Evolutionary conservation across 768 basidiomycete species (phyloP).

Genomic region (Terana coerulea): DNA sequence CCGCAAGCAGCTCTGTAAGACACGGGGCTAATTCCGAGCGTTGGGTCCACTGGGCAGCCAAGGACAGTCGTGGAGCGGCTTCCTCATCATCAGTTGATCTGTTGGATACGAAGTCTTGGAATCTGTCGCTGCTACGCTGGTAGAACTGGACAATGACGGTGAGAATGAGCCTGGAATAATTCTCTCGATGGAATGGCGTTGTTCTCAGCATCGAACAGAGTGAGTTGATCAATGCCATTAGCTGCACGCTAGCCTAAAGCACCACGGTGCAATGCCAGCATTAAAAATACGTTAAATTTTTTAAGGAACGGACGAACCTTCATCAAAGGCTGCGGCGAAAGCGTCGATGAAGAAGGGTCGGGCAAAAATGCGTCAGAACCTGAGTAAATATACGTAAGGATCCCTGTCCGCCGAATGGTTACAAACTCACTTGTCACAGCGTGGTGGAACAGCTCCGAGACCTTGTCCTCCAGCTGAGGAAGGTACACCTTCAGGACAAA

Average conservation of each 20-base stretch:
- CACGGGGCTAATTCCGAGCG: constrained; percentile 72
- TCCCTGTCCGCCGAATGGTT: neutral
- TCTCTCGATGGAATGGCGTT: constrained; percentile 93
- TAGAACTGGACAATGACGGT: constrained; percentile 96
- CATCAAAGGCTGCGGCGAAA: constrained; percentile 71
- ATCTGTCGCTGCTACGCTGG: constrained; percentile 86
- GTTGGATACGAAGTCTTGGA: constrained; percentile 64
- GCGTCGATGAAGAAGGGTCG: constrained; percentile 61
- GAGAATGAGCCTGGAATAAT: constrained; percentile 89
- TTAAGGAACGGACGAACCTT: constrained; percentile 63
- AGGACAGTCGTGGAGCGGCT: constrained; percentile 45
- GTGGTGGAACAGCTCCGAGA: constrained; percentile 80
- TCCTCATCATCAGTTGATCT: constrained; percentile 24
- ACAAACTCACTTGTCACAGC: constrained; percentile 65
- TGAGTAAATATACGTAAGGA: constrained; percentile 23
- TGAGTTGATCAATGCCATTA: constrained; percentile 89
- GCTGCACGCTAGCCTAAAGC: constrained; percentile 69
- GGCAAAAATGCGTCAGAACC: constrained; percentile 87
- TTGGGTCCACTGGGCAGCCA: constrained; percentile 83
- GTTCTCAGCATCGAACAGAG: constrained; percentile 87
- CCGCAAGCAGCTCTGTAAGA: constrained; percentile 58
- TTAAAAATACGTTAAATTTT: neutral
- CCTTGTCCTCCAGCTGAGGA: constrained; percentile 94
- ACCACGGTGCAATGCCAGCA: neutral
- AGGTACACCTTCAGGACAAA: constrained; percentile 92